Conservation (phyloP, 768 basidiomycete genomes). For the Phlebiopsis gigantea region DNA sequence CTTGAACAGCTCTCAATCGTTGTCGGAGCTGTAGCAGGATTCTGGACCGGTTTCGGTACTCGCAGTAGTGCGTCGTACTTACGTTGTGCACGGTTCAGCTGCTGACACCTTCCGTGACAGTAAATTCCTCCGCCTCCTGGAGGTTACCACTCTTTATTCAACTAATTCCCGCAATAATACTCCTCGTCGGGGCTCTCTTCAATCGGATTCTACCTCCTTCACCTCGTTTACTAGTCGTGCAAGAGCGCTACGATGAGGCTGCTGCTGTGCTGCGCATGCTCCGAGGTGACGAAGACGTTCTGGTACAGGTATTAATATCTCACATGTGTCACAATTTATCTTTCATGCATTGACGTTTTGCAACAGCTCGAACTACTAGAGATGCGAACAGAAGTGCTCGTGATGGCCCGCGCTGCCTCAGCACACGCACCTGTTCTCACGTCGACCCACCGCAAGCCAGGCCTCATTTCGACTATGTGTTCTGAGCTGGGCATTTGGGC, state of each 20-base stretch:
- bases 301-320: slow-evolving; percentile 1
- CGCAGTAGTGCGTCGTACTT: slow-evolving; percentile 39
- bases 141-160: slow-evolving; percentile 73
- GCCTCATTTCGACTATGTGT: slow-evolving; percentile 8
- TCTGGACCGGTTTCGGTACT: slow-evolving; percentile 77
- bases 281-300: not conserved
- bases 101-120: not conserved
- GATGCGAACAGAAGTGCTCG: slow-evolving; percentile 62
- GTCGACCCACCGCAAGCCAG: not conserved
- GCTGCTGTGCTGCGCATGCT: not conserved
- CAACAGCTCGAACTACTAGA: slow-evolving; percentile 66
- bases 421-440: not conserved
- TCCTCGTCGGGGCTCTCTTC: slow-evolving; percentile 52
- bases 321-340: not conserved
- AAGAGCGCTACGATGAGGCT: slow-evolving; percentile 56
- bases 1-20: slow-evolving; percentile 81
- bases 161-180: slow-evolving; percentile 59
- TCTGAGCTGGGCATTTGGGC: slow-evolving; percentile 46
- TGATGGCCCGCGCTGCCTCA: slow-evolving; percentile 35
- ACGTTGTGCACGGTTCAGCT: not conserved
- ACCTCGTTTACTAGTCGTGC: slow-evolving; percentile 52
- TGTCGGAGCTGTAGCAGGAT: slow-evolving; percentile 74
- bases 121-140: slow-evolving; percentile 56
- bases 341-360: not conserved
- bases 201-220: slow-evolving; percentile 47